Evolutionary conservation across 106 monocot species (phyloP), one percentile per base, ranked within the genome.

Genomic region (Dioscorea alata): DNA sequence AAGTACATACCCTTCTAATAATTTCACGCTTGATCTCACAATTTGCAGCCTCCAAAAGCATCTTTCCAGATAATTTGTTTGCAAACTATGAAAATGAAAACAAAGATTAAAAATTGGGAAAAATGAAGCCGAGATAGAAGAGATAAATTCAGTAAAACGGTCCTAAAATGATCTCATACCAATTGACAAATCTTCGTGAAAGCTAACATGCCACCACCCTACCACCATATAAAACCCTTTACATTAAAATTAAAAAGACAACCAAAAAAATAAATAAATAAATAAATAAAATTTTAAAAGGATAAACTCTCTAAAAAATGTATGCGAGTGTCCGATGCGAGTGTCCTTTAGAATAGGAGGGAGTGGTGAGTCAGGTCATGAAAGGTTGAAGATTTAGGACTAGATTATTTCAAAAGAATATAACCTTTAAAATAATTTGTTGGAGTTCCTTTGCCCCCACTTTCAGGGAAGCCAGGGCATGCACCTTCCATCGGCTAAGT

Each of bases 21-120:
- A 99, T 69, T 75, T 99, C 90, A 72, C 78, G 76, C 74, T 88
- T 92, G 75, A 99, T 90, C 64, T 99, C 83, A 74, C 85, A 90
- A 69, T 93, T 93, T 60, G 90, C 93, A 25, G 87, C 99, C 83
- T 92, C 90, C 61, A 79, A 61, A 49, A 99, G 72, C 84, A 99
- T 68, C 72, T 85, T 99, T 78, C 90, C 90, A 64, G 99, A 88
- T 18, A 99, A 61, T 77, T 74, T 85, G 77, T 69, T 87, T 51
- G 90, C 78, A 77, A 93, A 64, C 96, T 97, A 79, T 48, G 56
- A 71, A 21, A 74, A 20, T 23, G 49, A 68, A 63, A n/a, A 56
- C 49, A 35, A 23, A 51, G 21, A 62, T 16, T 42, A 66, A 12
- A 67, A 23, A 33, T 65, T 65, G 25, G 20, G 18, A 57, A 71